These are phyloP conservation scores for Mycena vulgaris DNA, from an alignment of 768 basidiomycete genomes.

Conservation along the genomic window DNA sequence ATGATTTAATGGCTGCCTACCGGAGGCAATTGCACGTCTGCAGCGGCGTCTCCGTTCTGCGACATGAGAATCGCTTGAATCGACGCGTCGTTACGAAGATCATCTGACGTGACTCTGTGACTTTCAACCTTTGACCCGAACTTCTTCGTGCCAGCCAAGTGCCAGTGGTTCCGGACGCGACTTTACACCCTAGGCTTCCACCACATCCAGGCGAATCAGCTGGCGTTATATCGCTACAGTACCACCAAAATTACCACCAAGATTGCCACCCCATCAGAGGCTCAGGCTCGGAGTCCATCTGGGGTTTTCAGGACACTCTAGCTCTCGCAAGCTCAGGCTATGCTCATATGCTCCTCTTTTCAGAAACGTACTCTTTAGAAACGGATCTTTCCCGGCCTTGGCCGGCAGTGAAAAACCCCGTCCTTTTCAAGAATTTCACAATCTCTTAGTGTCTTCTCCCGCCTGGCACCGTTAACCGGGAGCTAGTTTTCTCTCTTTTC, in stretches of 20 bases:
- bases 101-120: background rate
- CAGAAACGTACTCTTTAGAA: background rate
- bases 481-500: too few species aligned
- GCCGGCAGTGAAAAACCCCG: background rate
- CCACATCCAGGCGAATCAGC: too few species aligned
- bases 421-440: background rate
- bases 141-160: too few species aligned
- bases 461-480: background rate
- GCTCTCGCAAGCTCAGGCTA: background rate
- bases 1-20: background rate
- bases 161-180: too few species aligned
- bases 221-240: too few species aligned
- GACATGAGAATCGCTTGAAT: conserved; percentile 5
- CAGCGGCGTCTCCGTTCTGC: conserved; percentile 12
- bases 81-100: background rate
- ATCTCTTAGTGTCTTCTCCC: background rate
- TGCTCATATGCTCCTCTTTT: background rate
- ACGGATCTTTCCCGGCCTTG: background rate
- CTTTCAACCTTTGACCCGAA: too few species aligned
- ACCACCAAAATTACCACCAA: too few species aligned
- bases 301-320: too few species aligned
- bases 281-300: too few species aligned
- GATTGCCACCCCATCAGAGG: too few species aligned
- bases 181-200: too few species aligned
- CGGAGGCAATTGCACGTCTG: conserved; percentile 26